Base-by-base conservation (phyloP, 805 yeast species). In the Candida dajiaensis region DNA sequence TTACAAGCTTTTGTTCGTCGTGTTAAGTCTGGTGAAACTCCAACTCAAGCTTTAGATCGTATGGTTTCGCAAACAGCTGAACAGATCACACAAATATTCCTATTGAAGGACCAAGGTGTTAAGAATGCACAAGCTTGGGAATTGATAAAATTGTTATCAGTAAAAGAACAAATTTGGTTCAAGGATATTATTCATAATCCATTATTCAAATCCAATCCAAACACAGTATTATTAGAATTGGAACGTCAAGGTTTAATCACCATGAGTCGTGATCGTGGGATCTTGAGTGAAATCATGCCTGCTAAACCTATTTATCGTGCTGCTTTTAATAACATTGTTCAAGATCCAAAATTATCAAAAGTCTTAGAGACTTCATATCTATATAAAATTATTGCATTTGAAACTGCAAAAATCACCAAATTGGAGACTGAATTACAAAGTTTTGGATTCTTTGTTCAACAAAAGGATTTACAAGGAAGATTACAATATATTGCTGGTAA, bases 1-100 rank as follows among this genome's bases (percentile, higher is more conserved):
- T 71, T 94, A 43, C 97, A 94, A 65, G 83, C 92, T 25, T 89
- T 88, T 66, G 85, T 85, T 2, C 77, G 98, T 61, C 83, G 98
- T 43, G 77, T 94, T 16, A 81, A 81, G 56, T 80, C 92, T 1
- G 99, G 99, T 7, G 99, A 94, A 61, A 62, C 77, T 8, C 95
- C 96, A 2, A 57, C 67, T 10, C 84, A 76, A 43, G 97, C 98
- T 0, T 67, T 89, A 39, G 66, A 74, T 2, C 90, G 88, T 53
- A 86, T 94, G 84, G 76, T 89, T 6, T 74, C 73, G 22, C 97
- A 89, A 64, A 82, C 96, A 0, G 81, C 92, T 6, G 90, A 88
- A 56, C 97, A 92, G 61, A 78, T 92, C 18, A 80, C 92, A 2
- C 96, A 92, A 45, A 81, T 86, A 57, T 89, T 83, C 64, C 58